phyloP scores from a whole-genome alignment of 2,329 filamentous ascomycete genomes.

The Claviceps pazoutovae region DNA sequence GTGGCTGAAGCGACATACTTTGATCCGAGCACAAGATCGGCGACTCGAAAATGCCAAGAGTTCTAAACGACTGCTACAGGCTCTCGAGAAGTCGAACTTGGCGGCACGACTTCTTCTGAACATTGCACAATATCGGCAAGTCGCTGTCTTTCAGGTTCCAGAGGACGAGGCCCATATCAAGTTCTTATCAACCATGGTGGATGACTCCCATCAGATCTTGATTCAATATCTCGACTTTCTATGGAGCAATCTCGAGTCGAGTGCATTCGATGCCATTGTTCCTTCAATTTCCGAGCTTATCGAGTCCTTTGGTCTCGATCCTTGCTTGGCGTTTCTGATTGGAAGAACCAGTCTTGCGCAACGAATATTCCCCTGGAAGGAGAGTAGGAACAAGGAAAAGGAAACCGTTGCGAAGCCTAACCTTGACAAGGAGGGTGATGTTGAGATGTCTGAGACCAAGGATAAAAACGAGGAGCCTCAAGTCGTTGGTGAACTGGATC shows the following conservation, averaged over 20 bases:
- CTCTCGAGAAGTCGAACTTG: constrained; percentile 63
- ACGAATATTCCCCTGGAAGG: constrained; percentile 37
- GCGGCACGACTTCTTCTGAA: constrained; percentile 76
- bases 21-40: constrained; percentile 68
- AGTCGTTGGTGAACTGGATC: constrained; percentile 15
- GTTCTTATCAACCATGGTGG: constrained; percentile 71
- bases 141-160: constrained; percentile 64
- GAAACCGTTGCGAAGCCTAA: constrained; percentile 14
- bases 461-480: constrained; percentile 13
- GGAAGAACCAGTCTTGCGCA: constrained; percentile 60
- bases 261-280: constrained; percentile 66
- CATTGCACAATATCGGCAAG: constrained; percentile 77
- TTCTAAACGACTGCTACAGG: constrained; percentile 65
- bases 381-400: constrained; percentile 15
- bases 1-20: constrained; percentile 62
- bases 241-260: constrained; percentile 59
- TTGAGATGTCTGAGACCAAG: constrained; percentile 31
- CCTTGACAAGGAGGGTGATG: constrained; percentile 42
- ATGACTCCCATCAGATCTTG: constrained; percentile 77
- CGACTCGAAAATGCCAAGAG: constrained; percentile 63
- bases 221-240: constrained; percentile 83
- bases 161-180: constrained; percentile 73
- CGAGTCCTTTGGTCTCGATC: constrained; percentile 63
- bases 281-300: constrained; percentile 65
- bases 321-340: constrained; percentile 73